These are phyloP conservation scores for Pseudotulostoma volvatum DNA, from an alignment of 495 filamentous ascomycete genomes.

Conservation along the genomic window DNA sequence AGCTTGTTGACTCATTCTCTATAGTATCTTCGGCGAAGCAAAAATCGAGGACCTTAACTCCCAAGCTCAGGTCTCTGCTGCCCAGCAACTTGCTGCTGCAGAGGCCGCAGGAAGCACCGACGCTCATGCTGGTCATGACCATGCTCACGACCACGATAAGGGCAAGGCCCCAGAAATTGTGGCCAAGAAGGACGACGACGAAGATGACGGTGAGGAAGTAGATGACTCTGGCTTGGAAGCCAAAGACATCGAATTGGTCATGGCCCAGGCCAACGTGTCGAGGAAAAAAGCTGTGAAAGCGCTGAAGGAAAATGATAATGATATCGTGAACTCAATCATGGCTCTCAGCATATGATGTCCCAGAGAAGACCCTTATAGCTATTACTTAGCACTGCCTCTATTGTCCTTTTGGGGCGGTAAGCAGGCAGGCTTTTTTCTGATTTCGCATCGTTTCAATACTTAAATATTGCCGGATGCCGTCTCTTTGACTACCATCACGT, in stretches of 20 bases:
- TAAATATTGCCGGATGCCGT: no score
- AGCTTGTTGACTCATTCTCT: conserved; percentile 9
- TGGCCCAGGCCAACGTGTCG: conserved; percentile 91
- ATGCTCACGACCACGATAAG: conserved; percentile 59
- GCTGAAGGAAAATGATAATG: conserved; percentile 96
- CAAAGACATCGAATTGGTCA: conserved; percentile 98
- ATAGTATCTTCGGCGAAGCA: conserved; percentile 96
- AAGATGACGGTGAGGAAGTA: conserved; percentile 90
- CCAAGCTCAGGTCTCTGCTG: conserved; percentile 83
- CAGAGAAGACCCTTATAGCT: no score
- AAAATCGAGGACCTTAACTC: conserved; percentile 99
- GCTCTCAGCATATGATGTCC: conserved; percentile 74
- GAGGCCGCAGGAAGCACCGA: conserved; percentile 69
- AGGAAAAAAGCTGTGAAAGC: conserved; percentile 98
- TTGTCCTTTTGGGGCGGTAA: no score
- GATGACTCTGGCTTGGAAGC: conserved; percentile 86
- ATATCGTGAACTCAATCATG: conserved; percentile 99
- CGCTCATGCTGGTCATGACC: conserved; percentile 46
- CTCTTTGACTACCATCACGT: no score
- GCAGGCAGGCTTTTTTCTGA: no score
- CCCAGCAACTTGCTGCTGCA: conserved; percentile 71
- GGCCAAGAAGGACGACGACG: conserved; percentile 72
- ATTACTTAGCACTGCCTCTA: no score
- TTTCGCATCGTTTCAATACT: no score
- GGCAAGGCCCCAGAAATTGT: conserved; percentile 59